These are phyloP conservation scores for Amanita thiersii DNA, from an alignment of 768 basidiomycete genomes.

Conservation along the genomic window DNA sequence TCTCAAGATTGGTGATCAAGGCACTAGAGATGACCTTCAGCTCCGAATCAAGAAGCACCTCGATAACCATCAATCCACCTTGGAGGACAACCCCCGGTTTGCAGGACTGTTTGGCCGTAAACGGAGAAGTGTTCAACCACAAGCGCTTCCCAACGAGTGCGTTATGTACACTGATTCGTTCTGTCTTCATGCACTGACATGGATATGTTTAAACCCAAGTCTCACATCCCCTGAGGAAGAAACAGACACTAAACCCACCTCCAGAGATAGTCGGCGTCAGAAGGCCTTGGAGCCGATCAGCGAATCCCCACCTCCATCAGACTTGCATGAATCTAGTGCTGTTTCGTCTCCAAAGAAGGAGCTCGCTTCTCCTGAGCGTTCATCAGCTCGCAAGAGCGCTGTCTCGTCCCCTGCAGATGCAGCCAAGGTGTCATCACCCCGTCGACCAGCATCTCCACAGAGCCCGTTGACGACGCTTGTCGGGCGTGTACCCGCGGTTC, in stretches of 20 bases:
- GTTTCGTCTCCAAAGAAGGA: neutral
- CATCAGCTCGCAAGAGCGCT: constrained; percentile 17
- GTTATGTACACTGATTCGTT: constrained; percentile 11
- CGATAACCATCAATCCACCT: constrained; percentile 39
- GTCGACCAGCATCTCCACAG: constrained; percentile 28
- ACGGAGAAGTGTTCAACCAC: constrained; percentile 35
- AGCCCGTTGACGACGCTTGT: constrained; percentile 33
- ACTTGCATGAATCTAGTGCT: constrained; percentile 25
- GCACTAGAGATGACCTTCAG: constrained; percentile 58
- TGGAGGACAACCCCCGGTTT: constrained; percentile 53
- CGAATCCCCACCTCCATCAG: constrained; percentile 43
- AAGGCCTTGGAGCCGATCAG: constrained; percentile 29
- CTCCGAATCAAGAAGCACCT: constrained; percentile 57
- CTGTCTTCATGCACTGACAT: constrained; percentile 12
- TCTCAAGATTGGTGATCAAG: constrained; percentile 41
- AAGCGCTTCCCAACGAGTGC: constrained; percentile 12
- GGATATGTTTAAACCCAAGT: constrained; percentile 7
- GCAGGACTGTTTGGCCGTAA: constrained; percentile 43
- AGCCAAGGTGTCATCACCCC: constrained; percentile 25
- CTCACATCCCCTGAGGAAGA: constrained; percentile 5
- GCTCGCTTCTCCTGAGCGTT: constrained; percentile 29
- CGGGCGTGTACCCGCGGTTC: constrained; percentile 20
- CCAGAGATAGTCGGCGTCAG: constrained; percentile 11
- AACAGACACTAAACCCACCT: constrained; percentile 15
- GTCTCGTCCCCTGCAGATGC: constrained; percentile 12